phyloP scores from a whole-genome alignment of 306 rosid species.

The Fagus sylvatica region DNA sequence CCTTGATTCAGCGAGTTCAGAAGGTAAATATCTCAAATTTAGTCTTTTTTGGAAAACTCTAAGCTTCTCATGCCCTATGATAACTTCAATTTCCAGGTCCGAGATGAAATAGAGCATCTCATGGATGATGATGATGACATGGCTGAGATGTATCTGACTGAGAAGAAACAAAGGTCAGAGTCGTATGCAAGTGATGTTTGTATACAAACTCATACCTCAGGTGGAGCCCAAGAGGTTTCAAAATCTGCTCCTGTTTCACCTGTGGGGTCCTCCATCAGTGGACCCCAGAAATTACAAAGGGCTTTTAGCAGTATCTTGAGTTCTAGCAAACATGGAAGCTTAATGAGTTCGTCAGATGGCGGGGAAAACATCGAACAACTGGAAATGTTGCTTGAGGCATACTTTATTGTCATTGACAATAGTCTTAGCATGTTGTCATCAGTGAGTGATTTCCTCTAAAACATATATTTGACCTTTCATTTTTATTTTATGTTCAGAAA shows the following conservation, averaged over 20 bases:
- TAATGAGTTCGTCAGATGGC: constrained; percentile 48
- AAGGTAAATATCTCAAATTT: constrained; percentile 50
- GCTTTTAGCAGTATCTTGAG: constrained; percentile 63
- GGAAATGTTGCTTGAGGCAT: constrained; percentile 97
- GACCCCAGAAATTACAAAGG: constrained; percentile 64
- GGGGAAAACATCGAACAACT: constrained; percentile 77
- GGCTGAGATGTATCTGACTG: constrained; percentile 99
- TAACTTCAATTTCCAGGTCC: constrained; percentile 44
- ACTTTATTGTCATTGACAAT: constrained; percentile 94
- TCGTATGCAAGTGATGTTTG: constrained; percentile 43
- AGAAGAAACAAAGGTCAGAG: constrained; percentile 89
- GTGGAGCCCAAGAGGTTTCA: constrained; percentile 39
- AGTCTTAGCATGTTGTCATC: constrained; percentile 81
- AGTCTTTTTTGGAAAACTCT: constrained; percentile 22
- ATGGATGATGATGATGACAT: constrained; percentile 99
- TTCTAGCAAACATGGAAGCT: constrained; percentile 73
- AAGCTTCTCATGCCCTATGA: constrained; percentile 13
- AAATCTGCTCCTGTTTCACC: constrained; percentile 88
- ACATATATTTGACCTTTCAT: constrained; percentile 9
- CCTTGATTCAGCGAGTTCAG: constrained; percentile 91
- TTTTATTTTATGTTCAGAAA: background rate
- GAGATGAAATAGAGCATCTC: constrained; percentile 99
- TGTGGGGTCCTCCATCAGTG: constrained; percentile 55
- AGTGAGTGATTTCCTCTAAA: constrained; percentile 46
- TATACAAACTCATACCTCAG: constrained; percentile 33